Conservation (phyloP, 441 rosid genomes). For the Manihot esculenta region DNA sequence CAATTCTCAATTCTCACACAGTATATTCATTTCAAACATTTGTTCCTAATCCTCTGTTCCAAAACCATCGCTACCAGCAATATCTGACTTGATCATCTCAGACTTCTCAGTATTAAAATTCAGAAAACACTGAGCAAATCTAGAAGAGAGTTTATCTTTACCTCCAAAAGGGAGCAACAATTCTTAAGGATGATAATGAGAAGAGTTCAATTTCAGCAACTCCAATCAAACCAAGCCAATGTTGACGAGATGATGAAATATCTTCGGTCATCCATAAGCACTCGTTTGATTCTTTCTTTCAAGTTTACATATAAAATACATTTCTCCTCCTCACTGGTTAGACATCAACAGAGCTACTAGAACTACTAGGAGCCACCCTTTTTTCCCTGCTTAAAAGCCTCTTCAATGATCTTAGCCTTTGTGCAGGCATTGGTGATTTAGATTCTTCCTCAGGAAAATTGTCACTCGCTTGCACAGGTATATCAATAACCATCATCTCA, state of each 20-base stretch:
- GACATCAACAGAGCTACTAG: conserved; percentile 34
- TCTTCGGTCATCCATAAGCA: conserved; percentile 21
- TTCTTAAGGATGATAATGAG: conserved; percentile 3
- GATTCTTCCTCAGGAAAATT: conserved; percentile 50
- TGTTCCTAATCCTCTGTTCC: neutral
- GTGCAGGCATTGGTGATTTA: conserved; percentile 54
- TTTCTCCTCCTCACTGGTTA: conserved; percentile 18
- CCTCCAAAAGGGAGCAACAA: conserved; percentile 9
- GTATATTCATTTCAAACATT: conserved; percentile 8
- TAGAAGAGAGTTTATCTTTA: neutral
- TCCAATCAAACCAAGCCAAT: conserved; percentile 19
- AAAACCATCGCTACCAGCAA: neutral
- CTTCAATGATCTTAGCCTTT: conserved; percentile 63
- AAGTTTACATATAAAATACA: neutral
- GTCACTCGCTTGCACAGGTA: conserved; percentile 43
- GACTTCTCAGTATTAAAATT: neutral
- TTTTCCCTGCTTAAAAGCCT: conserved; percentile 75
- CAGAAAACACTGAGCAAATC: neutral
- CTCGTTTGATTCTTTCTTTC: neutral
- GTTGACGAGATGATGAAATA: conserved; percentile 22
- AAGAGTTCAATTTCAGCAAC: conserved; percentile 9
- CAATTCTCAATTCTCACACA: neutral
- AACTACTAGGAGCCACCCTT: conserved; percentile 40
- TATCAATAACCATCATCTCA: conserved; percentile 53
- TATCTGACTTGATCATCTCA: conserved; percentile 1